Evolutionary conservation across 768 basidiomycete species (phyloP), one percentile per base, ranked within the genome.

Genomic region (Hydnum rufescens): DNA sequence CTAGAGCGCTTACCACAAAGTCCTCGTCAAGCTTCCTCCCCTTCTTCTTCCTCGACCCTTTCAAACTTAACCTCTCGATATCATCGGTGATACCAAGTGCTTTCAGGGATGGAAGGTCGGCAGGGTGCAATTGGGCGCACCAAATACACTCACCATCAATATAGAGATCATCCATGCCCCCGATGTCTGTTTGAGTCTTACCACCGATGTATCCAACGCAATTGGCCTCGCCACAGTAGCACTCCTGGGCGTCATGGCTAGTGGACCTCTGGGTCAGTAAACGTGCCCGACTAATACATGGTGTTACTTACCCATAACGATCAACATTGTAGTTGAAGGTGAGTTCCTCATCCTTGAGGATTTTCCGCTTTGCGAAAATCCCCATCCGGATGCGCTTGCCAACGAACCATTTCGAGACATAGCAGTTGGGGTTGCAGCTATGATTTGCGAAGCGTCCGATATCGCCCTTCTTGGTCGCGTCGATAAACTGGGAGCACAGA

Each of bases 291-390:
- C n/a, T n/a, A n/a, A n/a, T n/a, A n/a, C n/a, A n/a, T n/a, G n/a
- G 4, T 2, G 30, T 8, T 4, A 70, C 81, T 48, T 55, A 92
- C 93, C 93, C 95, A 60, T 99, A 99, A 54, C 95, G 87, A 65
- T 97, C 95, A 36, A 97, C 95, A 63, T 99, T 99, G 64, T 99
- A 99, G 66, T 99, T 97, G 71, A 97, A 97, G 0, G 95, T 97
- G 59, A 96, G 65, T 65, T 96, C 92, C 61, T 95, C 90, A 56
- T 85, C 65, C 62, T 75, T 76, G 62, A 72, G 64, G 58, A 96
- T 80, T 51, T 71, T 57, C 42, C 87, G 74, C 60, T 80, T 88
- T n/a, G 93, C 80, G 60, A 97, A 99, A 59, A 97, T 96, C 43
- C 92, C 95, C 93, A 96, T 96, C 32, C 95, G 80, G 56, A 97